Base-by-base conservation (phyloP, 345 rosid species). In the Ceriops tagal region DNA sequence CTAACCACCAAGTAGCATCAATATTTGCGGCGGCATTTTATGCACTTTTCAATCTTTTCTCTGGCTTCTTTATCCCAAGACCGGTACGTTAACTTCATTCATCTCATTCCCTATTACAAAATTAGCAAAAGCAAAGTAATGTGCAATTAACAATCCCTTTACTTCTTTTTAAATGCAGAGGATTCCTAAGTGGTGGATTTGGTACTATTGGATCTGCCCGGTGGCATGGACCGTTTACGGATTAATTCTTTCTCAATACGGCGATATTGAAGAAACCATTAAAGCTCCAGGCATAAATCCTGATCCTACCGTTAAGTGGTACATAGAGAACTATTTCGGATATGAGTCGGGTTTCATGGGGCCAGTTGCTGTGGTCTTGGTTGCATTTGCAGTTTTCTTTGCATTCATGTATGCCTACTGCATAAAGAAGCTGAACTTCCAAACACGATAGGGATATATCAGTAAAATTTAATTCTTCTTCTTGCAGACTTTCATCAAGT, bases 181-280 rank as follows among this genome's bases (percentile, higher is more conserved):
- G 3, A 28, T 28, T 28, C 30, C 30, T 28, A 28, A 28, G 30
- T 28, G 30, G 30, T 28, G 30, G 30, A 28, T 70, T 0, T 73
- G 80, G 80, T 70, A 57, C 73, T 76, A 76, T 39, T 79, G 73
- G 63, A 13, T 76, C 18, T 73, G 75, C 65, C 80, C 83, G 1
- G 66, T 68, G 10, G 72, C 83, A 62, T 79, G 80, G 83, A 67
- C 80, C 6, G 58, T 79, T 4, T 70, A 75, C 58, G 83, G 83
- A 21, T 66, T 69, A 43, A 64, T 76, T 28, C 47, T 72, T 26
- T 72, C 73, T 2, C 83, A 76, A 18, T 73, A 61, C 11, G 67
- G 69, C 8, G 77, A 76, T 21, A 27, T 49, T 19, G 75, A 65
- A 43, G 65, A 49, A 39, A 46, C 20, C 4, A 66, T 69, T 32